Conservation (phyloP, 495 filamentous ascomycete genomes). For the Thermothielavioides terrestris region DNA sequence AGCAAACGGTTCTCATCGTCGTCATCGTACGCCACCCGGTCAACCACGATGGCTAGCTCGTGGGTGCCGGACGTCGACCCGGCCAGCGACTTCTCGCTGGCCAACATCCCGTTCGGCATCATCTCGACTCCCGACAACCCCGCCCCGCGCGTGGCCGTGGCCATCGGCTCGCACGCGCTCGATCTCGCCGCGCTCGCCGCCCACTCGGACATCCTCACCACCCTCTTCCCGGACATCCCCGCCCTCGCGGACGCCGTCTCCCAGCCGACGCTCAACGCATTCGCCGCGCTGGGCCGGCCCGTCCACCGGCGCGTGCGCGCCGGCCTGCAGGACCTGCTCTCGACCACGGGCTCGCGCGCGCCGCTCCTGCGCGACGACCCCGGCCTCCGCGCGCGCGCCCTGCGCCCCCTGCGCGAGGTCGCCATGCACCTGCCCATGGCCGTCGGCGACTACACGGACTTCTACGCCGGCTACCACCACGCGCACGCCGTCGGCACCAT, state of each 20-base stretch:
- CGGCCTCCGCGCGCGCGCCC: conserved; percentile 19
- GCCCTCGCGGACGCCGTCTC: conserved; percentile 54
- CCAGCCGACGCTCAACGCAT: conserved; percentile 67
- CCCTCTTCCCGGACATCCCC: conserved; percentile 48
- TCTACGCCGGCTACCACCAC: conserved; percentile 88
- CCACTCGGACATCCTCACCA: conserved; percentile 50
- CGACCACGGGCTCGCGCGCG: conserved; percentile 35
- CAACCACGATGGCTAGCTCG: conserved; percentile 21
- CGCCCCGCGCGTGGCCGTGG: conserved; percentile 59
- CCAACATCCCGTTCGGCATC: conserved; percentile 91
- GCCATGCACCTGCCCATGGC: conserved; percentile 73
- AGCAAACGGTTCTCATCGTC: too few species aligned
- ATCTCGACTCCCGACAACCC: conserved; percentile 51
- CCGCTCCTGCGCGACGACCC: conserved; percentile 30
- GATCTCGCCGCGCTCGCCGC: conserved; percentile 59
- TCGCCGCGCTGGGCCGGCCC: conserved; percentile 66
- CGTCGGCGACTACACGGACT: conserved; percentile 95
- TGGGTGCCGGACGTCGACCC: conserved; percentile 33
- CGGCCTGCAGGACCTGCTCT: conserved; percentile 65
- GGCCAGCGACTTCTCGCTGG: conserved; percentile 59
- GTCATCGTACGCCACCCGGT: too few species aligned
- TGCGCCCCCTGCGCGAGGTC: conserved; percentile 49
- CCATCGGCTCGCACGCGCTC: conserved; percentile 69
- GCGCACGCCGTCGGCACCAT: conserved; percentile 72
- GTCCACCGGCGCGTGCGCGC: conserved; percentile 64